Base-by-base conservation (phyloP, 2,329 filamentous ascomycete species). In the Stemphylium lycopersici region DNA sequence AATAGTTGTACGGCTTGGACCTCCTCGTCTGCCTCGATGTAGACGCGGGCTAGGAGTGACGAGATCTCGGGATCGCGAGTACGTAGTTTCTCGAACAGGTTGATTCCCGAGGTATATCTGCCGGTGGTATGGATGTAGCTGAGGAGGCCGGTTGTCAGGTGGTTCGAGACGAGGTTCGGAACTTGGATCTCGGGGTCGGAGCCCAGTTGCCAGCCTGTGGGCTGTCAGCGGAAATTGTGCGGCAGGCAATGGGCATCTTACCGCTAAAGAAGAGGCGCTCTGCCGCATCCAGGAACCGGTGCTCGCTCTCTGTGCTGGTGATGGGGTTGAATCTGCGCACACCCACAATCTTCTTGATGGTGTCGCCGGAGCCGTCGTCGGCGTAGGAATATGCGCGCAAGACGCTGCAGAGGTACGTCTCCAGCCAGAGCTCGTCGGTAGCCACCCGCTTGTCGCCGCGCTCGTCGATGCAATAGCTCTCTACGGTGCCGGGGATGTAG, bases 121-220 rank as follows among this genome's bases (percentile, higher is more conserved):
- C 95, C 96, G 0, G 93, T 98, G 0, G 95, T 99, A 67, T 93
- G 87, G 65, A 99, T 96, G 74, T 99, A 99, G 76, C 90, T 91
- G 29, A 99, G 81, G 5, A 99, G 85, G 3, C 96, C 95, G n/a
- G 91, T 88, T 1, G 93, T 96, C 34, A 99, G 83, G 74, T 98
- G 93, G 72, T 99, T 99, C 13, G 91, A 96, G 52, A 98, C 95
- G 54, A 95, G 89, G 69, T 96, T 99, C 2, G 95, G 95, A 3
- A 99, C 93, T 77, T 99, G 95, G 4, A 98, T 96, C 69, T 97
- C 90, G 0, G 93, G 93, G 72, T 99, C 95, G 15, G 95, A 98
- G 50, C 95, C 96, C 20, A 99, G 81, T 77, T 98, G 93, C 87
- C 93, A 96, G 60, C 93, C 91, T 68, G 20, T 22, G 11, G 4